Evolutionary conservation across 2,329 filamentous ascomycete genomes (phyloP).

Genomic region (Rugonectria rugulosa): DNA sequence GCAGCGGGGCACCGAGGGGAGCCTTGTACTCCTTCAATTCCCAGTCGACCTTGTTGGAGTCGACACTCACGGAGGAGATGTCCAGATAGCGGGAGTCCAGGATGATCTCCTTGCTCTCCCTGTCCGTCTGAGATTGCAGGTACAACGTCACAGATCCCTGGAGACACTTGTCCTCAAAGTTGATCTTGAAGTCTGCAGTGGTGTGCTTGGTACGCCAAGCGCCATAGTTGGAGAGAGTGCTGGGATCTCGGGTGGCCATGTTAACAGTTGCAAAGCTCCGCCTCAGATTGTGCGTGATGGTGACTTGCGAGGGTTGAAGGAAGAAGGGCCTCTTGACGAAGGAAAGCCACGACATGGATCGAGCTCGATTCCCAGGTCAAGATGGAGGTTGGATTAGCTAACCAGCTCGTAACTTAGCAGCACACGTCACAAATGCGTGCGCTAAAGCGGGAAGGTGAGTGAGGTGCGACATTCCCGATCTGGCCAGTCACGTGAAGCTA

Average conservation of each 20-base stretch:
- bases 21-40: constrained; percentile 72
- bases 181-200: constrained; percentile 79
- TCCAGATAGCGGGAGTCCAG: constrained; percentile 88
- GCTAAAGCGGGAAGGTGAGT: constrained; percentile 2
- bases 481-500: constrained; percentile 10
- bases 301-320: constrained; percentile 34
- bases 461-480: constrained; percentile 8
- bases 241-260: constrained; percentile 73
- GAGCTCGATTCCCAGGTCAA: neutral
- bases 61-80: constrained; percentile 74
- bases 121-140: constrained; percentile 79
- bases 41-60: constrained; percentile 71
- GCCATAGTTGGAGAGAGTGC: constrained; percentile 91
- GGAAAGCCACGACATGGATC: constrained; percentile 39
- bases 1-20: constrained; percentile 77
- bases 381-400: constrained; percentile 9
- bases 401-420: constrained; percentile 5
- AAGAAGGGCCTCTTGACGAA: constrained; percentile 36
- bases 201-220: constrained; percentile 87
- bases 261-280: constrained; percentile 42
- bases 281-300: constrained; percentile 33
- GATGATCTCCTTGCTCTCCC: constrained; percentile 76
- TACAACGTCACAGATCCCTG: constrained; percentile 79
- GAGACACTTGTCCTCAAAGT: constrained; percentile 82
- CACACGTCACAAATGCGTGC: constrained; percentile 11